These are phyloP conservation scores for Mycena sp. DNA, from an alignment of 1,284 basidiomycete species.

Conservation along the genomic window DNA sequence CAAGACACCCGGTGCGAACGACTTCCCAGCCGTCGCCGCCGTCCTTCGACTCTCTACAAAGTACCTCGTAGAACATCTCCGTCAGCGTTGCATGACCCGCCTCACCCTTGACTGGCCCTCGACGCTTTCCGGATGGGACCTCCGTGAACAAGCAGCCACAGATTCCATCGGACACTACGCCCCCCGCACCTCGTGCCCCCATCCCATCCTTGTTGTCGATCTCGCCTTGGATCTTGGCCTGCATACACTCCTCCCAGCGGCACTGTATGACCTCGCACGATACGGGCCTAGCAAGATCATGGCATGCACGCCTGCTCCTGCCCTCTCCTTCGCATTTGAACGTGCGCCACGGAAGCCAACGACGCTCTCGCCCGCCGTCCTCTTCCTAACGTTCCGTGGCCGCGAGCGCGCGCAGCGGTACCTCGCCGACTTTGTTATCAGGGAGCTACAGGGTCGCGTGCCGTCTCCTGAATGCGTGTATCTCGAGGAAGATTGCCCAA, in stretches of 20 bases:
- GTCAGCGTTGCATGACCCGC: conserved; percentile 62
- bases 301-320: conserved; percentile 50
- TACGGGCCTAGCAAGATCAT: conserved; percentile 76
- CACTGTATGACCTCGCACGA: conserved; percentile 76
- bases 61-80: conserved; percentile 71
- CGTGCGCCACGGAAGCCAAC: conserved; percentile 31
- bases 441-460: conserved; percentile 58
- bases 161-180: conserved; percentile 55
- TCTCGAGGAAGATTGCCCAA: conserved; percentile 34
- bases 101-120: conserved; percentile 70
- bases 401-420: conserved; percentile 71
- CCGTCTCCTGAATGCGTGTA: conserved; percentile 57
- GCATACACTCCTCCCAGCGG: conserved; percentile 64
- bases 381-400: conserved; percentile 63
- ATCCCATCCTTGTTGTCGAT: conserved; percentile 71
- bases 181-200: conserved; percentile 58
- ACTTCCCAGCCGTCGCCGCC: conserved; percentile 66
- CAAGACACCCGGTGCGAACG: conserved; percentile 51
- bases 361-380: conserved; percentile 55
- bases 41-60: conserved; percentile 75
- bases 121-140: conserved; percentile 71
- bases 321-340: conserved; percentile 39
- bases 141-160: conserved; percentile 63
- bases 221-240: conserved; percentile 71
- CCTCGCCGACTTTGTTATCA: conserved; percentile 68